Base-by-base conservation (phyloP, 1,284 basidiomycete species). In the Trametes hirsuta region DNA sequence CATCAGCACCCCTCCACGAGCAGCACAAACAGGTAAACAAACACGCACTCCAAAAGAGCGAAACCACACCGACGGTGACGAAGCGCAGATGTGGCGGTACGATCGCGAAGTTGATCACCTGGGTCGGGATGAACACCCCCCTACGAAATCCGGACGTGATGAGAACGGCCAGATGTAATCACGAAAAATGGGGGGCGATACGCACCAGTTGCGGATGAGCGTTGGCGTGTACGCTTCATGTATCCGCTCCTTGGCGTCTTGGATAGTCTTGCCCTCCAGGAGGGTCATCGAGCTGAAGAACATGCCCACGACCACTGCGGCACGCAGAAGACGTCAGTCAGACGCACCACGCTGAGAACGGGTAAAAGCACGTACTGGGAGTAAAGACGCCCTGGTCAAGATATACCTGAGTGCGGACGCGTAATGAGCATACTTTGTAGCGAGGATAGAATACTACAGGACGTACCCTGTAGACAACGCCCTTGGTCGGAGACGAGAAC, bases 21-120 rank as follows among this genome's bases (percentile, higher is more conserved):
- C 6, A 9, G n/a, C 1, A 5, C 66, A 42, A 36, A 48, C 34
- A 53, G 55, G 52, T 37, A 24, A 6, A 37, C 45, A 4, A 11
- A 2, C n/a, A 83, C 87, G 53, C 69, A 92, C 90, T 95, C 94
- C 93, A 95, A 76, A 93, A 91, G 54, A 95, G 79, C 60, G 88
- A 90, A 54, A 95, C 91, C 14, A 89, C 82, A 69, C 93, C 85
- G 30, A 94, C 83, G 21, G 90, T 79, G 8, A 90, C 80, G 61
- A 95, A 87, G n/a, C 93, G 85, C 55, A 94, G 78, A 68, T 94
- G 93, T 4, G 82, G 83, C 0, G 93, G 94, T 0, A 95, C 83
- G 51, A 95, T 24, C 12, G 86, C 78, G 69, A 95, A 95, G 77
- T 95, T 95, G 77, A 93, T 76, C 56, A 91, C 72, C 71, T 95